A percentile compares a stretch with the other conserved stretches of the same genome.
phyloP scores from a whole-genome alignment of 345 rosid species.

The Salix dunnii region DNA sequence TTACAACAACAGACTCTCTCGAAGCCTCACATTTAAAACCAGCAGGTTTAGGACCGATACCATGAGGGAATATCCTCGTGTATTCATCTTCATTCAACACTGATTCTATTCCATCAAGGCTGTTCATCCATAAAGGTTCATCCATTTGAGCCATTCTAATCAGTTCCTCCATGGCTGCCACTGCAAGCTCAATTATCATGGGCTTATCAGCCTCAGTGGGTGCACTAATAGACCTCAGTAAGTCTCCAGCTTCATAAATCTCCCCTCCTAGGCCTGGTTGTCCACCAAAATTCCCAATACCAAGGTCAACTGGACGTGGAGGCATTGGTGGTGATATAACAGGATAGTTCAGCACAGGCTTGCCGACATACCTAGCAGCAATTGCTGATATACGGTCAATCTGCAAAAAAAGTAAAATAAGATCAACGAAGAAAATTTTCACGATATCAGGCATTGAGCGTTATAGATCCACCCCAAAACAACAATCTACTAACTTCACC shows the following conservation, averaged over 20 bases:
- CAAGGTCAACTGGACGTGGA: slow-evolving; percentile 69
- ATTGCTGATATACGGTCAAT: slow-evolving; percentile 84
- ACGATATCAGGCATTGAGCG: background rate
- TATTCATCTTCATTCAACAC: slow-evolving; percentile 71
- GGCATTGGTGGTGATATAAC: slow-evolving; percentile 56
- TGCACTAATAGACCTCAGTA: slow-evolving; percentile 51
- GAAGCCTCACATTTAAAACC: slow-evolving; percentile 85
- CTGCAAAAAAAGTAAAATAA: slow-evolving; percentile 25
- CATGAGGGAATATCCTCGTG: slow-evolving; percentile 44
- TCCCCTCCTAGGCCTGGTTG: slow-evolving; percentile 55
- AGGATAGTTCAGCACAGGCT: slow-evolving; percentile 76
- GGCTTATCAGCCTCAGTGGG: slow-evolving; percentile 65
- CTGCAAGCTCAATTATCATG: slow-evolving; percentile 69
- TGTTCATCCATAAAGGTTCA: slow-evolving; percentile 73
- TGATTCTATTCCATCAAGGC: slow-evolving; percentile 40
- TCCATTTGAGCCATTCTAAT: slow-evolving; percentile 66
- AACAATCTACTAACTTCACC: slow-evolving; percentile 30
- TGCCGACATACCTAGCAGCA: slow-evolving; percentile 94
- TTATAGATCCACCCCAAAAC: background rate
- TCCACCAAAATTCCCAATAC: slow-evolving; percentile 47
- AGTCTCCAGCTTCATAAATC: slow-evolving; percentile 65
- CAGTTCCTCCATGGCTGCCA: slow-evolving; percentile 88
- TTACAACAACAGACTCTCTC: slow-evolving; percentile 53
- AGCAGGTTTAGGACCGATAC: slow-evolving; percentile 55
- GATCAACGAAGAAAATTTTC: background rate